Evolutionary conservation across 441 rosid genomes (phyloP).

Genomic region (Gossypium trilobum): DNA sequence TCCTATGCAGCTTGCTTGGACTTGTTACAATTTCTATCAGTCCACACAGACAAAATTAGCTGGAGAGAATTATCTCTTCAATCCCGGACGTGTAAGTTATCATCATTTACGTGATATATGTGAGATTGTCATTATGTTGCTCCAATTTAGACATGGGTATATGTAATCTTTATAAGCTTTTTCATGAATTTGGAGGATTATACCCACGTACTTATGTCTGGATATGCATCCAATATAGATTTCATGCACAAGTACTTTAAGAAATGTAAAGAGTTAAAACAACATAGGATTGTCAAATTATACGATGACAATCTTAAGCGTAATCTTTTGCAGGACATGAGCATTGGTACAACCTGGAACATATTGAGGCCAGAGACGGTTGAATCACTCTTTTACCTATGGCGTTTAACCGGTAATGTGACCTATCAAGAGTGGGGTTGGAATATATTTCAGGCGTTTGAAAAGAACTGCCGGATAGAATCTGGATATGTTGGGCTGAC

Average conservation of each 20-base stretch:
- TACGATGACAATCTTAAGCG: neutral
- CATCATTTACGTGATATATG: neutral
- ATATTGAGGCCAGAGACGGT: conserved; percentile 91
- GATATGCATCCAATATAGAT: too few species aligned
- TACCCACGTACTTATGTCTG: too few species aligned
- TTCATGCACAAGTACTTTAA: too few species aligned
- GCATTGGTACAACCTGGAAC: conserved; percentile 90
- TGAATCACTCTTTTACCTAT: conserved; percentile 88
- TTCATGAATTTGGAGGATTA: too few species aligned
- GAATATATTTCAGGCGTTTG: conserved; percentile 94
- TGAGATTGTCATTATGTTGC: neutral
- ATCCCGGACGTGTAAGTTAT: conserved; percentile 49
- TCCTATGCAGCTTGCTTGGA: conserved; percentile 83
- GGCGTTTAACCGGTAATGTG: conserved; percentile 88
- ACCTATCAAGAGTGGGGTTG: conserved; percentile 98
- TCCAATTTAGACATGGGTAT: too few species aligned
- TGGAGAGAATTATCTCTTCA: conserved; percentile 92
- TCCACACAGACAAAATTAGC: conserved; percentile 89
- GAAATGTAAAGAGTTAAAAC: too few species aligned
- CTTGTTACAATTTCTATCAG: conserved; percentile 89
- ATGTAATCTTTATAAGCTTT: too few species aligned
- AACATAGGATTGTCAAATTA: neutral
- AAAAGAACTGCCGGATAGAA: conserved; percentile 75
- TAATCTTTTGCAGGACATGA: conserved; percentile 59
- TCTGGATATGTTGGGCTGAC: conserved; percentile 84